Evolutionary conservation across 805 yeast genomes (phyloP).

Genomic region (Saccharomycopsis capsularis): DNA sequence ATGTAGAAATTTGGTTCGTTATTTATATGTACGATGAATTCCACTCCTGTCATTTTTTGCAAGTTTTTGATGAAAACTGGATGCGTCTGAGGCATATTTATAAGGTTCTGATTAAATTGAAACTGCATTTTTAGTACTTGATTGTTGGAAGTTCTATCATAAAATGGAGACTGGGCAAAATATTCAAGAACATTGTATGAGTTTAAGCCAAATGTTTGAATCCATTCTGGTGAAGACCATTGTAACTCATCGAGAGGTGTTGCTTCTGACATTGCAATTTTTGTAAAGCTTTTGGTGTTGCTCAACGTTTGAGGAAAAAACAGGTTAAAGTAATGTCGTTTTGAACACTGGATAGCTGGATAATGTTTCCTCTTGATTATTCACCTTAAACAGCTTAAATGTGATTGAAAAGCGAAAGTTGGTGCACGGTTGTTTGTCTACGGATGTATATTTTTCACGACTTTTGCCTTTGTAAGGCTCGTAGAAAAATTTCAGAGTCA

Average conservation of each 20-base stretch:
- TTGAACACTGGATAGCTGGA: too few relatives aligned
- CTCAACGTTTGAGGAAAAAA: background rate
- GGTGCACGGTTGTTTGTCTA: background rate
- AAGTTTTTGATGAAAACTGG: constrained; percentile 49
- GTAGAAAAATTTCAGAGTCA: too few relatives aligned
- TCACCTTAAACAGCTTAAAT: too few relatives aligned
- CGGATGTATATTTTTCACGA: background rate
- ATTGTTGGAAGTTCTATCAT: constrained; percentile 87
- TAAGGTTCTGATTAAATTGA: constrained; percentile 59
- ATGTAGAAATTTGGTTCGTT: constrained; percentile 94
- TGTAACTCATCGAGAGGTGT: constrained; percentile 74
- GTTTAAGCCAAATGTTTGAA: constrained; percentile 77
- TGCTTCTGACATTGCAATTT: constrained; percentile 4
- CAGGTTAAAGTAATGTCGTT: background rate
- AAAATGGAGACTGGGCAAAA: constrained; percentile 90
- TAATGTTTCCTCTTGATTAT: too few relatives aligned
- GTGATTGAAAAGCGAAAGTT: background rate
- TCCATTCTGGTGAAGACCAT: constrained; percentile 98
- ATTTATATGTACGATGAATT: constrained; percentile 66
- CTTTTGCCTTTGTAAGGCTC: background rate
- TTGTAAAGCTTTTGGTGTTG: background rate
- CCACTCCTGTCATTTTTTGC: constrained; percentile 74
- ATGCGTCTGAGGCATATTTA: constrained; percentile 30
- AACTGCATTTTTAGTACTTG: constrained; percentile 94
- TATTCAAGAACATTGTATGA: constrained; percentile 90